Evolutionary conservation across 2,329 filamentous ascomycete species (phyloP).

Genomic region (Colletotrichum cereale): DNA sequence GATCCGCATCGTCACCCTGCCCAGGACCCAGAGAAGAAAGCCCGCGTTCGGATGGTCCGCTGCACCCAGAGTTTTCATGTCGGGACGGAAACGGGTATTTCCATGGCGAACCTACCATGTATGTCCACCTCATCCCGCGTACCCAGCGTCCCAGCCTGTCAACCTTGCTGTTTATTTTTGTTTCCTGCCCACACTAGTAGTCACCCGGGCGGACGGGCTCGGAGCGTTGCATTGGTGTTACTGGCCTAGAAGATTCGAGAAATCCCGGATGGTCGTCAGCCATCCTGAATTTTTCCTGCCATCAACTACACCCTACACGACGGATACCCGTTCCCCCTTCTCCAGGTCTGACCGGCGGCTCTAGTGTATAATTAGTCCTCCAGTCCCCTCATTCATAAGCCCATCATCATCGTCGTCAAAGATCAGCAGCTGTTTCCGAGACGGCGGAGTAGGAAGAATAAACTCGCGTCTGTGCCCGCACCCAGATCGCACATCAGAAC

Average conservation of each 20-base stretch:
- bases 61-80: neutral
- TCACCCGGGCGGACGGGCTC: neutral
- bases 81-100: neutral
- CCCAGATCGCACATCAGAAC: too few species aligned
- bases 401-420: too few species aligned
- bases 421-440: neutral
- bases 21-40: neutral
- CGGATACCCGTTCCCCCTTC: too few species aligned
- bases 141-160: neutral
- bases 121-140: neutral
- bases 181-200: neutral
- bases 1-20: neutral
- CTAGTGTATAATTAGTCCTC: neutral
- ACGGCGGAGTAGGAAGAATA: neutral
- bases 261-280: neutral
- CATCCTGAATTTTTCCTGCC: too few species aligned
- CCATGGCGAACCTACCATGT: conserved; percentile 1
- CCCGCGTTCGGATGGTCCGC: conserved; percentile 22
- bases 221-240: neutral
- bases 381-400: neutral
- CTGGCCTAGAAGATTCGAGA: neutral
- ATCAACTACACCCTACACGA: neutral
- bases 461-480: neutral
- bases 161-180: conserved; percentile 11
- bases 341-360: neutral